Conservation (phyloP, 495 filamentous ascomycete species). For the Schizothecium vesticola region DNA sequence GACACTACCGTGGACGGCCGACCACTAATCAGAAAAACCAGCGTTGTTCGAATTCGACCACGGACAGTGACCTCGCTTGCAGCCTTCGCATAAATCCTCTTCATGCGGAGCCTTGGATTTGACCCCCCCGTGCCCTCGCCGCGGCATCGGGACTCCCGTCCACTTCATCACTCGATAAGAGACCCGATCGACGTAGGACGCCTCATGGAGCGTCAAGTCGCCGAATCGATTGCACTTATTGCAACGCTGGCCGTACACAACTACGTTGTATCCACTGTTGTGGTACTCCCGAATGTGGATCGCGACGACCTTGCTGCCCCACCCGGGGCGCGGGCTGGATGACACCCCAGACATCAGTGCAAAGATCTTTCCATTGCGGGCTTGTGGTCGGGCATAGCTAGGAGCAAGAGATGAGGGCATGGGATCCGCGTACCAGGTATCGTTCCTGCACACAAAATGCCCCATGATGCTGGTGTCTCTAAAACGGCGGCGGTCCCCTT, state of each 20-base stretch:
- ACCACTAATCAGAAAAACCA: too few relatives aligned
- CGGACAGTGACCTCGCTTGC: neutral
- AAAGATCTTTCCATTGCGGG: neutral
- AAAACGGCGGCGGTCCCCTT: neutral
- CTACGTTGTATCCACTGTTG: neutral
- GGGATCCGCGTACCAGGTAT: neutral
- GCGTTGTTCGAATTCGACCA: too few relatives aligned
- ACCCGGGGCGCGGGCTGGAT: neutral
- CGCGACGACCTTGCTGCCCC: neutral
- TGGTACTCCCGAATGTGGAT: neutral
- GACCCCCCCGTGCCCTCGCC: neutral
- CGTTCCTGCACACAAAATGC: neutral
- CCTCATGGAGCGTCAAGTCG: neutral
- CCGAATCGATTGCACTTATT: neutral
- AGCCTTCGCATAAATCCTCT: neutral
- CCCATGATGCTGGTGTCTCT: conserved; percentile 1
- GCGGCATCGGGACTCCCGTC: neutral
- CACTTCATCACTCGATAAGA: neutral
- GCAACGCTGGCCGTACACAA: neutral
- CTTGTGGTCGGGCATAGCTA: too few relatives aligned
- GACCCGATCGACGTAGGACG: neutral
- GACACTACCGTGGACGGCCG: too few relatives aligned
- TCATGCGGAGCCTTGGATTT: neutral
- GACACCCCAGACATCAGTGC: neutral
- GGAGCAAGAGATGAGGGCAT: neutral